Evolutionary conservation across 805 yeast genomes (phyloP).

Genomic region (Kodamaea sagamina): DNA sequence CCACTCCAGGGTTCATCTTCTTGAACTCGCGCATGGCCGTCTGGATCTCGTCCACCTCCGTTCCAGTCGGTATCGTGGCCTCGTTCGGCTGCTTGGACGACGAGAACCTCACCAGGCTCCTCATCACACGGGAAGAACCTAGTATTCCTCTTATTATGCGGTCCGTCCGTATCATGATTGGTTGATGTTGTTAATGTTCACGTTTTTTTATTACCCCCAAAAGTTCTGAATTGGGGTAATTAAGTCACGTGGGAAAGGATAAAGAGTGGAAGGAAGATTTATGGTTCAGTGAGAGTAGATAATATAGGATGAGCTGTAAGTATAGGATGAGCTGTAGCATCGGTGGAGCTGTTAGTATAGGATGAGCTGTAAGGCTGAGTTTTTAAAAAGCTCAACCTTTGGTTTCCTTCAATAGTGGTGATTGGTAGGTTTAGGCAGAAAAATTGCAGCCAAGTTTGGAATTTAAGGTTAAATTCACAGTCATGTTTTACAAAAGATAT

Average conservation of each 20-base stretch:
- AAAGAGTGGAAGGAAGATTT: too few relatives aligned
- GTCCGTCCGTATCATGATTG: slow-evolving; percentile 5
- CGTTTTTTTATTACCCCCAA: background rate
- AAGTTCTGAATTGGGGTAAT: background rate
- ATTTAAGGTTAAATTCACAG: too few relatives aligned
- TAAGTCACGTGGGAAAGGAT: background rate
- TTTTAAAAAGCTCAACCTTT: too few relatives aligned
- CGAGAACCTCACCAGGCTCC: slow-evolving; percentile 10
- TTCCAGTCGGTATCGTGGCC: slow-evolving; percentile 5
- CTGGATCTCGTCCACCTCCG: slow-evolving; percentile 3
- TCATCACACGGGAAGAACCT: background rate
- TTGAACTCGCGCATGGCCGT: slow-evolving; percentile 9
- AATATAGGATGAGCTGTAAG: too few relatives aligned
- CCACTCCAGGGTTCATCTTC: slow-evolving; percentile 9
- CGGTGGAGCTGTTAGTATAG: too few relatives aligned
- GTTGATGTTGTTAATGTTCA: background rate
- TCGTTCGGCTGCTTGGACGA: slow-evolving; percentile 20
- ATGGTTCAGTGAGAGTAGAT: too few relatives aligned
- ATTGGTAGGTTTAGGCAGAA: too few relatives aligned
- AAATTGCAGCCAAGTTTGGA: too few relatives aligned
- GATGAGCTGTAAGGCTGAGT: too few relatives aligned
- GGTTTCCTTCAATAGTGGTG: too few relatives aligned
- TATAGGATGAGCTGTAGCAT: too few relatives aligned
- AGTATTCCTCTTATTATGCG: background rate
- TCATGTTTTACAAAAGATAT: too few relatives aligned